Conservation (phyloP, 2,329 filamentous ascomycete species). For the Dryadomyces sulphureus region DNA sequence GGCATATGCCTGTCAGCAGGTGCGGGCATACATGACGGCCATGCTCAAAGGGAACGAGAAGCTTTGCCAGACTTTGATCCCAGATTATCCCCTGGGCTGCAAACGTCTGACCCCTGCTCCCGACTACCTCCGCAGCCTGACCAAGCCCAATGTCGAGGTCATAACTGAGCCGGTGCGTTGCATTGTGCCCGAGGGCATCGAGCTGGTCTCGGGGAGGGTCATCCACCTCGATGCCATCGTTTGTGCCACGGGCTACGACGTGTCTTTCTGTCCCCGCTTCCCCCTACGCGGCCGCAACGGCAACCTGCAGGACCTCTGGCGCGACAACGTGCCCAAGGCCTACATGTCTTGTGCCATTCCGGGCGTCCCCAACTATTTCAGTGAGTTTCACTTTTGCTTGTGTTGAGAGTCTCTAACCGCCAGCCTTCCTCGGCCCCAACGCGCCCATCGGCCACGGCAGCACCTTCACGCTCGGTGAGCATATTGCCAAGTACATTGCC, state of each 20-base stretch:
- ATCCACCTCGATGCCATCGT: constrained; percentile 39
- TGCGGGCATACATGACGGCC: constrained; percentile 30
- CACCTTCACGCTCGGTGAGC: constrained; percentile 34
- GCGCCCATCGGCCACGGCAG: constrained; percentile 34
- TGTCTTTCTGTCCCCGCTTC: constrained; percentile 35
- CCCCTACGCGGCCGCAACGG: constrained; percentile 33
- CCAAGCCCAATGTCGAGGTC: constrained; percentile 31
- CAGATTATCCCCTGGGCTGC: constrained; percentile 31
- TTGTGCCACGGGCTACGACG: constrained; percentile 43
- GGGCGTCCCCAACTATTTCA: constrained; percentile 40
- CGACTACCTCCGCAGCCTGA: constrained; percentile 31
- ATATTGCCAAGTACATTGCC: constrained; percentile 37
- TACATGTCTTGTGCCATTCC: constrained; percentile 40
- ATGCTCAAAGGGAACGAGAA: constrained; percentile 30
- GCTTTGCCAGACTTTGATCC: constrained; percentile 36
- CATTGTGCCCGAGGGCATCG: constrained; percentile 32
- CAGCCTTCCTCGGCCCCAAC: constrained; percentile 37
- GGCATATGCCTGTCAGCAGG: constrained; percentile 24
- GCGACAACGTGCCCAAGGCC: constrained; percentile 25
- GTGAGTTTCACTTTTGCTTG: constrained; percentile 17
- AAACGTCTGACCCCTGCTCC: constrained; percentile 35
- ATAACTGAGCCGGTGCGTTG: constrained; percentile 28
- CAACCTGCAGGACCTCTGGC: constrained; percentile 35
- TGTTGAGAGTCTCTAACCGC: not conserved
- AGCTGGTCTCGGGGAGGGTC: constrained; percentile 31